A percentile compares a stretch with the other conserved stretches of the same genome.
Conservation (phyloP, 306 rosid genomes). For the Rosa chinensis region DNA sequence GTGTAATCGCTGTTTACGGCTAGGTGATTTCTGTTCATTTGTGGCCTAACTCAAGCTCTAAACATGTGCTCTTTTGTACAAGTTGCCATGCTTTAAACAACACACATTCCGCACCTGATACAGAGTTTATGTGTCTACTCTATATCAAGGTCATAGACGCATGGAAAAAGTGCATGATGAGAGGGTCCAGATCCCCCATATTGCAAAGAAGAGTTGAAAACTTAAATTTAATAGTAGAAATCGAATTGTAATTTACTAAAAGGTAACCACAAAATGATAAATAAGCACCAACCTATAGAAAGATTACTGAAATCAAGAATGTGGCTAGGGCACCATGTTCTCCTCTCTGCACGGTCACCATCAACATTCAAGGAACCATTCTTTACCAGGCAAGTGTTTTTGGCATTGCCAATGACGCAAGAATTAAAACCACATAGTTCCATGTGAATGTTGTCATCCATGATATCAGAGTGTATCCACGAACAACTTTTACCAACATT, state of each 20-base stretch:
- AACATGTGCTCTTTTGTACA: not conserved
- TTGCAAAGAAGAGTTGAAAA: not conserved
- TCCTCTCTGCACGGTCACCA: constrained; percentile 36
- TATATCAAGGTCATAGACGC: not conserved
- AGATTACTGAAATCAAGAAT: constrained; percentile 93
- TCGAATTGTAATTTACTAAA: not conserved
- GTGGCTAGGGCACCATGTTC: constrained; percentile 81
- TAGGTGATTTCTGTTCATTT: not conserved
- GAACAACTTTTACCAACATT: constrained; percentile 56
- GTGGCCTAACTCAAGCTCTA: not conserved
- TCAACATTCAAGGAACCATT: constrained; percentile 36
- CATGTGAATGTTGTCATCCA: constrained; percentile 96
- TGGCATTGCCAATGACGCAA: constrained; percentile 34
- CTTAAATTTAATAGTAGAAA: not conserved
- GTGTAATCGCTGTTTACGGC: not conserved
- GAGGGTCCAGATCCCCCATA: not conserved
- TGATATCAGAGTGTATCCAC: constrained; percentile 90
- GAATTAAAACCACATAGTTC: constrained; percentile 43
- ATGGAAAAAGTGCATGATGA: not conserved
- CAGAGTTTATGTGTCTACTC: not conserved
- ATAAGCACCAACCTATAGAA: constrained; percentile 63
- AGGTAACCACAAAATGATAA: constrained; percentile 16
- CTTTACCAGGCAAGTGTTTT: constrained; percentile 30
- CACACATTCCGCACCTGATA: not conserved
- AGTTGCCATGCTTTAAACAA: not conserved